Conservation (phyloP, 345 rosid genomes). For the rapeseed (Brassica napus) region DNA sequence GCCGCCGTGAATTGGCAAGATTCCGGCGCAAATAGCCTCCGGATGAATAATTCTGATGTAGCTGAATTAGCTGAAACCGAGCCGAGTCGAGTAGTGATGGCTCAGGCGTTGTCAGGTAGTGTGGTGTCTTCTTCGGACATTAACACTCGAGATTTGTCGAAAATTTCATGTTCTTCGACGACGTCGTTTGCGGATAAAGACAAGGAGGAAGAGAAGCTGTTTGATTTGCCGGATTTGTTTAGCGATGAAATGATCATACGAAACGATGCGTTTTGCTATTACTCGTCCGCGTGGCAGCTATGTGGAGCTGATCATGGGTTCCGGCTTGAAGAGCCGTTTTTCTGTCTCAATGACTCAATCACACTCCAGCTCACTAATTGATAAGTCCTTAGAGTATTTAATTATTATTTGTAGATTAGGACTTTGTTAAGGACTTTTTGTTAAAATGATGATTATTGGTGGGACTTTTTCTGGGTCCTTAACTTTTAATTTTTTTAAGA, state of each 20-base stretch:
- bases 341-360: constrained; percentile 49
- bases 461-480: too few relatives aligned
- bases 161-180: constrained; percentile 35
- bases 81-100: constrained; percentile 37
- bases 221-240: constrained; percentile 85
- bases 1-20: constrained; percentile 47
- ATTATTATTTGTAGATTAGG: too few relatives aligned
- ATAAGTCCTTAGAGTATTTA: too few relatives aligned
- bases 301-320: constrained; percentile 60
- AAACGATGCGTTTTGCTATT: constrained; percentile 48
- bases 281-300: constrained; percentile 66
- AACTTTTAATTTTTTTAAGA: too few relatives aligned
- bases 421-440: too few relatives aligned
- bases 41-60: not conserved
- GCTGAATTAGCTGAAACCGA: constrained; percentile 35
- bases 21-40: not conserved
- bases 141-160: constrained; percentile 46
- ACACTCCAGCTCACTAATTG: constrained; percentile 18
- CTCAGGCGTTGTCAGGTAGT: constrained; percentile 32
- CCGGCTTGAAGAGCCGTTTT: constrained; percentile 65
- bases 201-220: constrained; percentile 60
- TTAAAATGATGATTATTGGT: too few relatives aligned
- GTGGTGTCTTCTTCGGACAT: constrained; percentile 30
- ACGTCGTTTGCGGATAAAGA: constrained; percentile 34
- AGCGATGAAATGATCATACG: constrained; percentile 37